Evolutionary conservation across 2,329 filamentous ascomycete species (phyloP), one percentile per base, ranked within the genome.

Genomic region (Colletotrichum horii): DNA sequence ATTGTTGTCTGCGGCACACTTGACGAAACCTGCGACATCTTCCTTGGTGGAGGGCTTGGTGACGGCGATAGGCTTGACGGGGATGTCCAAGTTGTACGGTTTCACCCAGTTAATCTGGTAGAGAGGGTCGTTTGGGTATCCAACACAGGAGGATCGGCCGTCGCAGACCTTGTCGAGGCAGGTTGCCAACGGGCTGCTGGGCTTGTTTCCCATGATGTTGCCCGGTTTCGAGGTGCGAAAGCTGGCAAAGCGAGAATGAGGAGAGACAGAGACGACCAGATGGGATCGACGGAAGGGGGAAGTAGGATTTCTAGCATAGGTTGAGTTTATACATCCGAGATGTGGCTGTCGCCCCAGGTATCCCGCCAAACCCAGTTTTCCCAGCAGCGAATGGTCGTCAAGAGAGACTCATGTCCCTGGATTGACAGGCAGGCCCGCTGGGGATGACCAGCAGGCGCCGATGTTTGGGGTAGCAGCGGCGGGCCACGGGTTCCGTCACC

Each of bases 21-120:
- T 87, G 52, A 94, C 87, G 16, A 91, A 89, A 24, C 83, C 87
- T 2, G 91, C 87, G 3, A 93, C 88, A 70, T 93, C 89, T 26
- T 88, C 81, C 14, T 87, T 84, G 0, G 84, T 90, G 7, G 84
- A 82, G 1, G 92, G 92, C 9, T 90, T 85, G 4, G 92, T 87
- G 22, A 93, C 89, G 14, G 90, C 91, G 11, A 86, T 83, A 0
- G 92, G 92, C 8, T 83, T 87, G 28, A 90, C 85, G 3, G 83
- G 80, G 22, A 88, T 80, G 48, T 88, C 88, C 71, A 91, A 85
- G 74, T 91, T 91, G 82, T 89, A 91, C 2, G 87, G 84, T 78
- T 86, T 87, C 43, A 88, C 89, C 89, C 90, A 91, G 9, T 80
- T 78, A 4, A 83, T 55, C 79, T 90, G 84, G 80, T 88, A 91